These are phyloP conservation scores for Penicillium waksmanii DNA, from an alignment of 495 filamentous ascomycete species.

Conservation along the genomic window DNA sequence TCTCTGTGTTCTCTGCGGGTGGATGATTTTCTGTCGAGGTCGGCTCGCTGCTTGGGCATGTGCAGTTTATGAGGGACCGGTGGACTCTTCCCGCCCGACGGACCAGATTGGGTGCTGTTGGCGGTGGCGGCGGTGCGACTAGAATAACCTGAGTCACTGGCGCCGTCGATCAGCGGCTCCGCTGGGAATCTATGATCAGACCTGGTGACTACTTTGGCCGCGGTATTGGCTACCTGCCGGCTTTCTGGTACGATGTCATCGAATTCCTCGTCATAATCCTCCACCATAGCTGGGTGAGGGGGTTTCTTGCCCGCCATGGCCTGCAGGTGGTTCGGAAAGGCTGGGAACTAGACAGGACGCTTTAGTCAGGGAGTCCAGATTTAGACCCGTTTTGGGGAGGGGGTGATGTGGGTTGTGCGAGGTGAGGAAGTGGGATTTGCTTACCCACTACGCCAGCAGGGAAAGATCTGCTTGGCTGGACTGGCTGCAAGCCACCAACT, in stretches of 20 bases:
- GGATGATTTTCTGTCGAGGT: constrained; percentile 37
- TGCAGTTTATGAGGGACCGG: constrained; percentile 46
- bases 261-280: constrained; percentile 61
- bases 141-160: constrained; percentile 68
- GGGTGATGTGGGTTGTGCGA: not conserved
- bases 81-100: constrained; percentile 47
- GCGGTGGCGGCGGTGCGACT: constrained; percentile 62
- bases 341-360: constrained; percentile 17
- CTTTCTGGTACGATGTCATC: constrained; percentile 51
- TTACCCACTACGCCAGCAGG: constrained; percentile 12
- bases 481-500: constrained; percentile 17
- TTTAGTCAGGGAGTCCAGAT: constrained; percentile 15
- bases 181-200: constrained; percentile 41
- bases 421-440: constrained; percentile 2
- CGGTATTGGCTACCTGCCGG: constrained; percentile 49
- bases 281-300: constrained; percentile 52
- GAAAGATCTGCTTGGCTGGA: constrained; percentile 15
- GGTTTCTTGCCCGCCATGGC: constrained; percentile 45
- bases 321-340: constrained; percentile 28
- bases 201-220: constrained; percentile 58
- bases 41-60: constrained; percentile 36
- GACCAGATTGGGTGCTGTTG: constrained; percentile 57
- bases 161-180: constrained; percentile 48
- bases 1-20: constrained; percentile 29
- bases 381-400: constrained; percentile 12